Conservation (phyloP, 768 basidiomycete genomes). For the Pleurotus eryngii region DNA sequence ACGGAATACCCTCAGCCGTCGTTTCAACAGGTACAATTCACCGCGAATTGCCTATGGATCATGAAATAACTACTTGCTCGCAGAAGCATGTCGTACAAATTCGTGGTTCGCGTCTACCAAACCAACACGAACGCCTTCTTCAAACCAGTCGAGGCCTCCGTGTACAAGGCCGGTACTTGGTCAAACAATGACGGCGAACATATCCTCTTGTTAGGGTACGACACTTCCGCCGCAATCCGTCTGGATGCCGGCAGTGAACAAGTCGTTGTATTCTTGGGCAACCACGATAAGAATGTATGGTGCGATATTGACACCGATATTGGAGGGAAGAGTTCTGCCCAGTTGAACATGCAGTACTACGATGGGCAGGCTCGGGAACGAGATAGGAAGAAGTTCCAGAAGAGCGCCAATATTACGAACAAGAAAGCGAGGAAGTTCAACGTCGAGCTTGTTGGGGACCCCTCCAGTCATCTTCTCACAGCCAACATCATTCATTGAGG, state of each 20-base stretch:
- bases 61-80: too few relatives aligned
- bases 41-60: too few relatives aligned
- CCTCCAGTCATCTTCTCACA: not conserved
- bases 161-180: not conserved
- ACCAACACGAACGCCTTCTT: slow-evolving; percentile 4
- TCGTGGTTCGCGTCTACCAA: slow-evolving; percentile 2
- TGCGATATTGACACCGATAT: not conserved
- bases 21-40: too few relatives aligned
- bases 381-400: not conserved
- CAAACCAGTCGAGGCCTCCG: not conserved
- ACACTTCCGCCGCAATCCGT: not conserved
- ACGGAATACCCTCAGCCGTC: too few relatives aligned
- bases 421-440: not conserved
- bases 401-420: not conserved
- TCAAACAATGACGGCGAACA: not conserved
- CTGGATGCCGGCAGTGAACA: not conserved
- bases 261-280: not conserved
- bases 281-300: not conserved
- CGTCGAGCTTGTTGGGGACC: not conserved
- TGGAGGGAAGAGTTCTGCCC: not conserved
- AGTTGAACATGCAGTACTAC: slow-evolving; percentile 1
- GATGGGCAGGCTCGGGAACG: not conserved
- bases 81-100: not conserved
- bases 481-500: not conserved
- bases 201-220: not conserved